A percentile compares a stretch with the other conserved stretches of the same genome.
Conservation (phyloP, 2,329 filamentous ascomycete species). For the Fusarium sulawesiense region DNA sequence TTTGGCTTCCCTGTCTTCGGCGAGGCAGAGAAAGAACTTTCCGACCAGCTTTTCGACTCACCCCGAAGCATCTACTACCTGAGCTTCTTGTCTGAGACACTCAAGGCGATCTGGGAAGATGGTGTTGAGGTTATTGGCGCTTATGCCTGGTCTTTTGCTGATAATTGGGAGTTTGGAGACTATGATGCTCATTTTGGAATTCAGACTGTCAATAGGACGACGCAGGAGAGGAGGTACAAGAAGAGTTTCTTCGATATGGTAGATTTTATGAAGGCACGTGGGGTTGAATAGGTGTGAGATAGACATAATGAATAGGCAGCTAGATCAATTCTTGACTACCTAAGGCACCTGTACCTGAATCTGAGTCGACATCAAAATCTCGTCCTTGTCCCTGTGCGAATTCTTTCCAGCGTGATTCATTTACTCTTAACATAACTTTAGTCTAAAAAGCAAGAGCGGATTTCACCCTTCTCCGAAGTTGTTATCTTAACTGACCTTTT, state of each 20-base stretch:
- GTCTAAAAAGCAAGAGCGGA: not conserved
- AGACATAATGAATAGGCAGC: not conserved
- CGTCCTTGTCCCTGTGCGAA: not conserved
- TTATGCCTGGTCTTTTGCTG: slow-evolving; percentile 63
- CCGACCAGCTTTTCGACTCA: slow-evolving; percentile 65
- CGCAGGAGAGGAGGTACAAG: slow-evolving; percentile 63
- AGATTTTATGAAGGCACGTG: slow-evolving; percentile 58
- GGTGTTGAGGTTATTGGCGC: slow-evolving; percentile 65
- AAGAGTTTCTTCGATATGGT: slow-evolving; percentile 69
- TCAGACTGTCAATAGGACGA: slow-evolving; percentile 66
- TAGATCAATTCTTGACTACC: not conserved
- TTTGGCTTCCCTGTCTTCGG: slow-evolving; percentile 68
- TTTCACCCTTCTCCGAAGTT: not conserved
- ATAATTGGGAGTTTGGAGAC: slow-evolving; percentile 68
- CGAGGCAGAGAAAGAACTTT: slow-evolving; percentile 56
- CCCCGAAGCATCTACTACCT: slow-evolving; percentile 66
- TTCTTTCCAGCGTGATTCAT: not conserved
- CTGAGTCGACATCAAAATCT: not conserved
- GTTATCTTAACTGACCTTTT: not conserved
- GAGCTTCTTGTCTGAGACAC: slow-evolving; percentile 63
- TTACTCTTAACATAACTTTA: not conserved
- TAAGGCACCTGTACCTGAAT: not conserved
- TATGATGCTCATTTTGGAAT: slow-evolving; percentile 62
- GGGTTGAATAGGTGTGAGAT: slow-evolving; percentile 24
- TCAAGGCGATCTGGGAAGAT: slow-evolving; percentile 67